Evolutionary conservation across 148 eudicot species (phyloP).

Genomic region (Rheum nobile): DNA sequence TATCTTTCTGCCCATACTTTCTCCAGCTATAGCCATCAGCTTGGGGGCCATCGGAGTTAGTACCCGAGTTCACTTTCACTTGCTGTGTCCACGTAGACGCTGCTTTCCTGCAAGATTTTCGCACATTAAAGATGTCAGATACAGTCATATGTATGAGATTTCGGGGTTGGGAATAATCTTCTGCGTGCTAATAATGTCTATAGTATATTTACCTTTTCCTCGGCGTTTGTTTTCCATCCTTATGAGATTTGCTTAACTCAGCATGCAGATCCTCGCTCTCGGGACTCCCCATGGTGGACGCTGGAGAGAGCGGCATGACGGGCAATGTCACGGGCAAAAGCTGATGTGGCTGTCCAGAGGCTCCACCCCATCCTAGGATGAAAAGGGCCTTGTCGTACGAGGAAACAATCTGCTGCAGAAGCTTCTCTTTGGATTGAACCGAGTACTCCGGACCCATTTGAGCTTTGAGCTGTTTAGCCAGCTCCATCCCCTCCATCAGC

Average conservation of each 20-base stretch:
- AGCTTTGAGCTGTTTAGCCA: slow-evolving; percentile 51
- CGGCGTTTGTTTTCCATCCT: slow-evolving; percentile 25
- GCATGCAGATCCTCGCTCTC: slow-evolving; percentile 31
- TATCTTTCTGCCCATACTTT: slow-evolving; percentile 96
- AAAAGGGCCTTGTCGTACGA: slow-evolving; percentile 58
- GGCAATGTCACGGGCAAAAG: slow-evolving; percentile 21
- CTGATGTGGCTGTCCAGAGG: slow-evolving; percentile 28
- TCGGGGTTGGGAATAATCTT: neutral
- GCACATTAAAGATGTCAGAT: neutral
- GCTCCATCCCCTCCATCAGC: slow-evolving; percentile 60
- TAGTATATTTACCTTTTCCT: slow-evolving; percentile 41
- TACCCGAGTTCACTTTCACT: slow-evolving; percentile 32
- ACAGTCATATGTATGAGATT: neutral
- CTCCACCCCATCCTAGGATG: slow-evolving; percentile 36
- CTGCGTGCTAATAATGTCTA: neutral
- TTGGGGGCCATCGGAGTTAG: slow-evolving; percentile 47
- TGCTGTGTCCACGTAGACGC: slow-evolving; percentile 64
- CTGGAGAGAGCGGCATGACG: slow-evolving; percentile 32
- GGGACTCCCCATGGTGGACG: slow-evolving; percentile 36
- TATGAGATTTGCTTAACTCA: slow-evolving; percentile 11
- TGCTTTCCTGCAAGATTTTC: slow-evolving; percentile 43
- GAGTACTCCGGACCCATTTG: slow-evolving; percentile 32
- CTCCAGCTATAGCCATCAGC: slow-evolving; percentile 90
- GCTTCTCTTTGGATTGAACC: slow-evolving; percentile 21
- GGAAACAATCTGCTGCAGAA: slow-evolving; percentile 41